phyloP scores from a whole-genome alignment of 2,329 filamentous ascomycete genomes.

The Aspergillus udagawae region DNA sequence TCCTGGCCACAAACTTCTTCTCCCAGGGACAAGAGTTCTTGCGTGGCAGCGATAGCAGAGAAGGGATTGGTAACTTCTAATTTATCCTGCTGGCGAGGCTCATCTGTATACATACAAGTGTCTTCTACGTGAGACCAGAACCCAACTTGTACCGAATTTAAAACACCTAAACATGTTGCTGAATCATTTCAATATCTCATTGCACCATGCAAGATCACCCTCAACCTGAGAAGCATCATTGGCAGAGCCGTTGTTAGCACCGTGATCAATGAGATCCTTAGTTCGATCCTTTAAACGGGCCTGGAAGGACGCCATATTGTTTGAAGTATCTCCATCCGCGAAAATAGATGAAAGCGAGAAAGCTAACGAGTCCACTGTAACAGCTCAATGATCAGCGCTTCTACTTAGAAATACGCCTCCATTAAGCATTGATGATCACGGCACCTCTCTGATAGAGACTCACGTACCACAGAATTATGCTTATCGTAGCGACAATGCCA shows the following conservation, averaged over 20 bases:
- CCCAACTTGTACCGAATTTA: neutral
- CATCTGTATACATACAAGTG: neutral
- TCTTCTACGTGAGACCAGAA: neutral
- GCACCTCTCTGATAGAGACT: neutral
- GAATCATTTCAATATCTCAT: neutral
- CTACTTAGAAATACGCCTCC: neutral
- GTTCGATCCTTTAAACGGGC: neutral
- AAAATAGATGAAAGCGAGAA: conserved; percentile 15
- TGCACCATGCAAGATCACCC: neutral
- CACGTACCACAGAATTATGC: conserved; percentile 12
- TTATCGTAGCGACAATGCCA: conserved; percentile 12
- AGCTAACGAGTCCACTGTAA: conserved; percentile 5
- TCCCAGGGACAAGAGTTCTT: conserved; percentile 43
- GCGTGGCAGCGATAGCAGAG: conserved; percentile 36
- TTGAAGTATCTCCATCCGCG: conserved; percentile 11
- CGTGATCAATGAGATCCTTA: neutral
- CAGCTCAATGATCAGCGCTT: neutral
- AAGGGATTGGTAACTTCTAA: conserved; percentile 31
- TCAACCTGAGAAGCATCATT: neutral
- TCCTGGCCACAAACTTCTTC: conserved; percentile 48
- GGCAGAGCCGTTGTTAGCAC: neutral
- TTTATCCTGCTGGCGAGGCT: neutral
- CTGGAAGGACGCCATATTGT: conserved; percentile 6
- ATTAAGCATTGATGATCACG: neutral
- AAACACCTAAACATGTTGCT: neutral